Evolutionary conservation across 2,329 filamentous ascomycete genomes (phyloP), one percentile per base, ranked within the genome.

Genomic region (Ascochyta pisi): DNA sequence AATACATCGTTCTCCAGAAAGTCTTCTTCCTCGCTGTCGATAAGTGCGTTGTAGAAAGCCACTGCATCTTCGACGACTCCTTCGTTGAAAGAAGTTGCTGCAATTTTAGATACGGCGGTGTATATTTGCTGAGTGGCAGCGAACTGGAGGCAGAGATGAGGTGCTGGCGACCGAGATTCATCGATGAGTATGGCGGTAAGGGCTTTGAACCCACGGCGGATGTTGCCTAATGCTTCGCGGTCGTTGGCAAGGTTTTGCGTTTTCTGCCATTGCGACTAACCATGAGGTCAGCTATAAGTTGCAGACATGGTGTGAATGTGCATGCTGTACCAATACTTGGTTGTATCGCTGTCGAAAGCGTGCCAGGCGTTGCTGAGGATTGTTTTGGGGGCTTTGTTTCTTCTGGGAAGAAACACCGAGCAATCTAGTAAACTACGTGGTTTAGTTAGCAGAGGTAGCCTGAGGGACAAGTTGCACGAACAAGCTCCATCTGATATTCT

Each of bases 11-110:
- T 96, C 70, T 96, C 91, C 43, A 97, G 86, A 69, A 98, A 96
- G 33, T 92, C 92, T 73, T 97, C 95, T 77, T 97, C 93, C 76
- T 98, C 95, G 74, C 92, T 95, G 77, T 99, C 95, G 68, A 98
- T 91, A 61, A 99, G 83, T 15, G 92, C 92, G 54, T 91, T 92
- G 76, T 97, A 97, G 71, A 97, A 88, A 37, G 89, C 82, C 34
- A 96, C 89, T 24, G 91, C 90, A 70, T 94, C 90, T 62, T 89
- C 88, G 65, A 98, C 89, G 69, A 97, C 89, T 70, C 86, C 89
- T 67, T 96, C 90, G 75, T 96, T 90, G 73, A 91, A 89, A 29
- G 90, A 92, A 0, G 89, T 89, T 2, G 91, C 87, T 3, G 93
- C 92, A 65, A 98, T 92, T 78, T 96, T 92, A 61, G 91, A 90